Base-by-base conservation (phyloP, 148 eudicot genomes). In the Camellia sinensis region DNA sequence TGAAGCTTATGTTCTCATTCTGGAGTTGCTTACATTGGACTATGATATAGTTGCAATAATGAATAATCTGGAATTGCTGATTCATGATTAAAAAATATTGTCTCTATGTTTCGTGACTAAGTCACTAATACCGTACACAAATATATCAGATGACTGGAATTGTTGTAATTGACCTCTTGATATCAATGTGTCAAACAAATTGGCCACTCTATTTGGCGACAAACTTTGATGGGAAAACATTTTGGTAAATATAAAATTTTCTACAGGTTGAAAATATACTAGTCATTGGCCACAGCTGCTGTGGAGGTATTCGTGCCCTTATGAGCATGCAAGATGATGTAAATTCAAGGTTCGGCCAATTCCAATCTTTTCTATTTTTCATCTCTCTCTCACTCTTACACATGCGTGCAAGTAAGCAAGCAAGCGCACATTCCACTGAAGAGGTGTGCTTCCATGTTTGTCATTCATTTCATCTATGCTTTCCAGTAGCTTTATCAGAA, bases 271-370 rank as follows among this genome's bases (percentile, higher is more conserved):
- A 94, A 82, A 92, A 94, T 80, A 86, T 94, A 82, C 83, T 97
- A 65, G 89, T 97, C 52, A 71, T 94, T 75, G 99, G 99, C 65
- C 99, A 94, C 82, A 97, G 97, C 81, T 82, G 96, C 81, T 97
- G 99, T 85, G 99, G 97, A 79, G 99, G 99, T 65, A 97, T 97
- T 54, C 92, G 88, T 86, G 99, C 98, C 78, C 91, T 97, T 78
- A 94, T 94, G 95, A 89, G 98, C 85, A 84, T 92, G 94, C 81
- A 83, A 45, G 99, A 97, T 40, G 91, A 94, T 71, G 80, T 60
- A 22, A 80, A 87, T 77, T 90, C 98, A 87, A 94, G 98, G 99
- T 97, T 87, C 56, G 57, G 3, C 37, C 41, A 66, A 21, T 43
- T 56, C 22, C 21, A 8, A 40, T 41, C 56, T 52, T 64, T 3